Percentiles rank a stretch among this genome's conserved stretches.
phyloP scores from a whole-genome alignment of 2,329 filamentous ascomycete species.

The Paraphoma chrysanthemicola region DNA sequence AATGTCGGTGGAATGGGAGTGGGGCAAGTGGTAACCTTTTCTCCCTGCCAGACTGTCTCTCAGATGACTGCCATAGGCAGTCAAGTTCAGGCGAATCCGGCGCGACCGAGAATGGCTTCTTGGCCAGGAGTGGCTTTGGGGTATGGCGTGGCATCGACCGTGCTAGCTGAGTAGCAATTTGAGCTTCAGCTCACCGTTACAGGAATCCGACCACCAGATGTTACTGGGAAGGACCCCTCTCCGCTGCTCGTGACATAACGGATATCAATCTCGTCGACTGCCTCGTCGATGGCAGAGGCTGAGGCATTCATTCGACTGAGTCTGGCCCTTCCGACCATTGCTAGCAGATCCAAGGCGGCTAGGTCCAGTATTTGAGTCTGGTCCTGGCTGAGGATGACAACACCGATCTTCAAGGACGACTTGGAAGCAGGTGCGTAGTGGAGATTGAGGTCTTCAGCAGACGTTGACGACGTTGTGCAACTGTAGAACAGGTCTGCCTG shows the following conservation, averaged over 20 bases:
- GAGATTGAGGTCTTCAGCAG: slow-evolving; percentile 41
- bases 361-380: slow-evolving; percentile 43
- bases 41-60: slow-evolving; percentile 45
- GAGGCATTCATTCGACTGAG: slow-evolving; percentile 34
- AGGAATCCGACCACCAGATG: slow-evolving; percentile 44
- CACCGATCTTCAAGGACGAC: slow-evolving; percentile 42
- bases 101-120: slow-evolving; percentile 40
- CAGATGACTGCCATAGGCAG: slow-evolving; percentile 32
- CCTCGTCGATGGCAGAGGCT: slow-evolving; percentile 32
- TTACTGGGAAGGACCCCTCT: slow-evolving; percentile 45
- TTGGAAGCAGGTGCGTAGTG: slow-evolving; percentile 43
- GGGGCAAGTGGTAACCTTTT: slow-evolving; percentile 45
- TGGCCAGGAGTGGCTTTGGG: slow-evolving; percentile 38
- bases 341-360: slow-evolving; percentile 41
- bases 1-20: slow-evolving; percentile 8
- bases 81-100: slow-evolving; percentile 43
- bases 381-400: slow-evolving; percentile 36
- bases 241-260: slow-evolving; percentile 47
- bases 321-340: slow-evolving; percentile 38
- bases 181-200: slow-evolving; percentile 47
- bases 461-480: slow-evolving; percentile 44
- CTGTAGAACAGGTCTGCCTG: slow-evolving; percentile 47
- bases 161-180: slow-evolving; percentile 34
- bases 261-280: slow-evolving; percentile 46
- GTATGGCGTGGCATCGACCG: slow-evolving; percentile 14